phyloP scores from a whole-genome alignment of 495 filamentous ascomycete species.

The Aspergillus biplanus region DNA sequence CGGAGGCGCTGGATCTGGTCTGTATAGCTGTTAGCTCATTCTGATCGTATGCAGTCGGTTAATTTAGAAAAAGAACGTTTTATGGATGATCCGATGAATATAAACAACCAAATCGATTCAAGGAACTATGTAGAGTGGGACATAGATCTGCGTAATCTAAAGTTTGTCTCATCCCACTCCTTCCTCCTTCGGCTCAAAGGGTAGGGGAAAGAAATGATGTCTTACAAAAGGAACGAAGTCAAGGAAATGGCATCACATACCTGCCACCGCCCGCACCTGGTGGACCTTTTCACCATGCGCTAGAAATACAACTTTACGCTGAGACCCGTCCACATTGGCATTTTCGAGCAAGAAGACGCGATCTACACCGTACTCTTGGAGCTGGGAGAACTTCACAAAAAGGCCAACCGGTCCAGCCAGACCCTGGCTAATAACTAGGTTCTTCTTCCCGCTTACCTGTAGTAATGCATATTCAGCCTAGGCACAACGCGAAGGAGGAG shows the following conservation, averaged over 20 bases:
- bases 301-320: slow-evolving; percentile 94
- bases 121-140: slow-evolving; percentile 65
- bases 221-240: slow-evolving; percentile 8
- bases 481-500: slow-evolving; percentile 1
- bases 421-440: slow-evolving; percentile 88
- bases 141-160: slow-evolving; percentile 62
- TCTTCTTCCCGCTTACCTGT: slow-evolving; percentile 97
- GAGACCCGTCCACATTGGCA: slow-evolving; percentile 86
- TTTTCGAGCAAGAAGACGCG: slow-evolving; percentile 96
- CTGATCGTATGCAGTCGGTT: slow-evolving; percentile 55
- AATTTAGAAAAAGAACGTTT: slow-evolving; percentile 43
- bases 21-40: slow-evolving; percentile 61
- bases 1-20: slow-evolving; percentile 90
- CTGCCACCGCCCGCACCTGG: slow-evolving; percentile 81
- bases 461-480: slow-evolving; percentile 30
- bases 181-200: slow-evolving; percentile 10
- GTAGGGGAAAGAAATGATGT: neutral
- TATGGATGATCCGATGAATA: slow-evolving; percentile 44
- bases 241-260: slow-evolving; percentile 59
- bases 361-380: slow-evolving; percentile 94
- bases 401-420: slow-evolving; percentile 88
- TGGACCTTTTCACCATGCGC: slow-evolving; percentile 84
- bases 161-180: slow-evolving; percentile 52
- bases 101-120: slow-evolving; percentile 55
- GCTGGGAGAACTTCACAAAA: slow-evolving; percentile 88